Conservation (phyloP, 2,329 filamentous ascomycete species). For the Penicillium janthinellum region DNA sequence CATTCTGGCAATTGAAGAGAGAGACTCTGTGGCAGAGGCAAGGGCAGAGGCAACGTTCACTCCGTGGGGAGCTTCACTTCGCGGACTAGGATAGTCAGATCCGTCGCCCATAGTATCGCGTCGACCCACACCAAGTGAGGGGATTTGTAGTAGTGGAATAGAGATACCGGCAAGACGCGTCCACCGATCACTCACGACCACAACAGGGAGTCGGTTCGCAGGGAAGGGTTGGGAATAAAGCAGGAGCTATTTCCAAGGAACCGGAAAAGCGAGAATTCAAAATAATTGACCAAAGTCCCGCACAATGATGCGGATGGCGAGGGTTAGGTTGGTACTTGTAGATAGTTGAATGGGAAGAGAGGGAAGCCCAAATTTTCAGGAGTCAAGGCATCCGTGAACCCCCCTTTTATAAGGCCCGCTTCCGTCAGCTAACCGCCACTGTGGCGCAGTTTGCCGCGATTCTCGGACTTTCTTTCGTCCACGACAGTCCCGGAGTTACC, state of each 20-base stretch:
- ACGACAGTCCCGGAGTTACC: conserved; percentile 10
- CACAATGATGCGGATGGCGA: neutral
- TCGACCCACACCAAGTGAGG: conserved; percentile 34
- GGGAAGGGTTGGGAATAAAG: neutral
- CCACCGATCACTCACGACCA: conserved; percentile 15
- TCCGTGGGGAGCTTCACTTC: conserved; percentile 45
- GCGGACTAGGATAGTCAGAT: conserved; percentile 47
- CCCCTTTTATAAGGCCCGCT: conserved; percentile 9
- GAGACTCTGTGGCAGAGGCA: conserved; percentile 37
- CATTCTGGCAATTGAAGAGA: conserved; percentile 40
- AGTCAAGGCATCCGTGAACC: conserved; percentile 5
- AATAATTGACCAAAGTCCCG: neutral
- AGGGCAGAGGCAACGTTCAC: conserved; percentile 37
- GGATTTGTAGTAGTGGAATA: conserved; percentile 18
- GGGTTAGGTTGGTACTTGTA: neutral
- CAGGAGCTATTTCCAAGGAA: neutral
- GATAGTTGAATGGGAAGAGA: neutral
- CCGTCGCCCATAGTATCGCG: conserved; percentile 43
- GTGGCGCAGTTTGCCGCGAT: conserved; percentile 18
- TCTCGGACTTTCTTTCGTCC: conserved; percentile 5
- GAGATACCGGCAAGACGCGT: conserved; percentile 29
- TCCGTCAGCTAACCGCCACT: conserved; percentile 14
- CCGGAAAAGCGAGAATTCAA: neutral
- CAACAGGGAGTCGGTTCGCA: neutral
- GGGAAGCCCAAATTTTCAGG: conserved; percentile 6